phyloP scores from a whole-genome alignment of 345 rosid genomes.

The Linum lewisii region DNA sequence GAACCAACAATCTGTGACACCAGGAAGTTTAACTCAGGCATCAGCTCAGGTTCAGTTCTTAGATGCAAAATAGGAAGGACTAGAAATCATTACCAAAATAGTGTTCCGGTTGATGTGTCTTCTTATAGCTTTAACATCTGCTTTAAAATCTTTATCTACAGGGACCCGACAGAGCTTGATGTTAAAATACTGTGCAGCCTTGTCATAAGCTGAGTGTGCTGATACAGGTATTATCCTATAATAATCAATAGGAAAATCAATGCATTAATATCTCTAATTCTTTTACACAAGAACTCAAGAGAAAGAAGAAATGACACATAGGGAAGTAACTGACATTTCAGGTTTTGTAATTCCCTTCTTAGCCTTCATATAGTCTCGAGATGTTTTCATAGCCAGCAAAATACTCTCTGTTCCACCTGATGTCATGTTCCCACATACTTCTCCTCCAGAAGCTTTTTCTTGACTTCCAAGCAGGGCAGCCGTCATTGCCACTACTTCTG shows the following conservation, averaged over 20 bases:
- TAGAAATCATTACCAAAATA: constrained; percentile 51
- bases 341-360: constrained; percentile 81
- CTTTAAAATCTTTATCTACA: constrained; percentile 69
- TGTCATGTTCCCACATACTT: constrained; percentile 96
- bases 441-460: constrained; percentile 66
- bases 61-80: neutral
- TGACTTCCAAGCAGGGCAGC: constrained; percentile 70
- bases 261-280: constrained; percentile 7
- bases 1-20: constrained; percentile 87
- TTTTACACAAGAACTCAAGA: constrained; percentile 5
- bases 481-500: constrained; percentile 97
- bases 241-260: constrained; percentile 15
- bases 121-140: constrained; percentile 69
- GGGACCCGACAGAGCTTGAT: constrained; percentile 89
- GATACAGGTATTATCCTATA: constrained; percentile 90
- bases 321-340: constrained; percentile 53
- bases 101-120: constrained; percentile 63
- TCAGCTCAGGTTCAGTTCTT: neutral
- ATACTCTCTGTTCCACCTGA: constrained; percentile 99
- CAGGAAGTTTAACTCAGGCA: constrained; percentile 15
- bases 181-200: constrained; percentile 92
- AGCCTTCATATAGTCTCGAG: constrained; percentile 85
- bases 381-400: constrained; percentile 79
- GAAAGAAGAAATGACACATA: neutral
- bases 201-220: constrained; percentile 95